Conservation (phyloP, 495 filamentous ascomycete species). For the Schizothecium vesticola region DNA sequence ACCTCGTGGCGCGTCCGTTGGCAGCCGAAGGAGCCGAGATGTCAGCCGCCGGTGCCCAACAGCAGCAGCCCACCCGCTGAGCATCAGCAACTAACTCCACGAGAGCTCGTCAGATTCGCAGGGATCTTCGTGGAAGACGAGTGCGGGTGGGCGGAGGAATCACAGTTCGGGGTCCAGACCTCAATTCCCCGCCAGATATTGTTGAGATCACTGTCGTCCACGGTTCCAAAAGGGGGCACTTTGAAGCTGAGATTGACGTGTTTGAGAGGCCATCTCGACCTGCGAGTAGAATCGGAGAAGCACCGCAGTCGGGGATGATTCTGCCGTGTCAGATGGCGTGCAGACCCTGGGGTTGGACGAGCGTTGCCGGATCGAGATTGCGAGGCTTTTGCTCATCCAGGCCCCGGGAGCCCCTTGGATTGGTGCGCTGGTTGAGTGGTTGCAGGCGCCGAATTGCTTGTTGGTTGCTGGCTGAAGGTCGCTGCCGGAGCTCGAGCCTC, state of each 20-base stretch:
- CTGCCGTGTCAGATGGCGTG: background rate
- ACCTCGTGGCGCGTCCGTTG: background rate
- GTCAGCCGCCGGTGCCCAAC: background rate
- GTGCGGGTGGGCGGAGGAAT: background rate
- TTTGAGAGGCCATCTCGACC: background rate
- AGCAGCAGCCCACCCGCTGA: background rate
- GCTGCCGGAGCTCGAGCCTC: background rate
- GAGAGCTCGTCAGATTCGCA: background rate
- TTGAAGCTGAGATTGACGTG: background rate
- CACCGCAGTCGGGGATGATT: background rate
- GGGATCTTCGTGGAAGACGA: background rate
- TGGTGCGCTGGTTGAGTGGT: background rate
- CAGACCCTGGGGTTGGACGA: background rate
- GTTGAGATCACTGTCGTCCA: background rate
- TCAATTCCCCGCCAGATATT: background rate
- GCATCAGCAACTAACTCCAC: background rate
- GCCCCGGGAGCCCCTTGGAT: background rate
- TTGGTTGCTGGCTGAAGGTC: background rate
- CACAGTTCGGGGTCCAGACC: background rate
- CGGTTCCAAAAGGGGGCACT: background rate
- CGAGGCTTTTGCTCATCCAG: background rate
- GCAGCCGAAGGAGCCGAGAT: background rate
- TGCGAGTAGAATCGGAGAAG: slow-evolving; percentile 1
- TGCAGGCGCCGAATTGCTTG: background rate
- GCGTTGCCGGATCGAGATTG: slow-evolving; percentile 5